Conservation (phyloP, 805 yeast genomes). For the Cyberlindnera suaveolens region DNA sequence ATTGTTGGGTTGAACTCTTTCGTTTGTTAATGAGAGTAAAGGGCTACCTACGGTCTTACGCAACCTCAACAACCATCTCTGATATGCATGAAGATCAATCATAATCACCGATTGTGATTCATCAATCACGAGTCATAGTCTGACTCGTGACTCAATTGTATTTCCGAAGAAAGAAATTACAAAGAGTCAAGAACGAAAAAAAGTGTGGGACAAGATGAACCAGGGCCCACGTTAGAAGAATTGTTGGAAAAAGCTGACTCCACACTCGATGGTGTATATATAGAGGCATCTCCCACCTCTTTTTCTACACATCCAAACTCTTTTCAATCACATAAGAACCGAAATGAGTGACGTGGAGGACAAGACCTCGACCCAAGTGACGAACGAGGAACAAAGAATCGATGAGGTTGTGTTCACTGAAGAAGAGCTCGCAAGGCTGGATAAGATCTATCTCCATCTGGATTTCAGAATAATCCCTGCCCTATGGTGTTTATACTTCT, state of each 20-base stretch:
- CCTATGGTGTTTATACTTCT: constrained; percentile 70
- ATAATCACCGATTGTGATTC: no score
- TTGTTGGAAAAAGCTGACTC: no score
- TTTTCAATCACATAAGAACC: not conserved
- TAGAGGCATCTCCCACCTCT: not conserved
- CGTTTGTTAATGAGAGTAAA: no score
- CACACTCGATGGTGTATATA: not conserved
- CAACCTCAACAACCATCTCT: no score
- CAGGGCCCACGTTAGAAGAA: no score
- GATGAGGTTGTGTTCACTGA: constrained; percentile 15
- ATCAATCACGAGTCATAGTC: not conserved
- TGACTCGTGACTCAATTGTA: constrained; percentile 12
- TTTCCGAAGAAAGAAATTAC: constrained; percentile 6
- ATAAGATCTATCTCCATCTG: constrained; percentile 51
- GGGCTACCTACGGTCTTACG: no score
- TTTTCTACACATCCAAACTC: not conserved
- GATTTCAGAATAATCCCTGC: constrained; percentile 77
- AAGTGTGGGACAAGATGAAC: not conserved
- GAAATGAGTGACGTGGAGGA: constrained; percentile 11
- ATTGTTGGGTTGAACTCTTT: no score
- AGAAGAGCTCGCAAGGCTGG: constrained; percentile 33
- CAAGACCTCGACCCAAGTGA: constrained; percentile 5
- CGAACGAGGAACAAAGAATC: constrained; percentile 5
- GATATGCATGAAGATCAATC: no score
- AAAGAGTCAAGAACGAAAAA: constrained; percentile 4